Percentiles rank a stretch among this genome's conserved stretches.
Evolutionary conservation across 371 early-diverging fungal genomes (phyloP).

Genomic region (Dinochytrium kinnereticum): DNA sequence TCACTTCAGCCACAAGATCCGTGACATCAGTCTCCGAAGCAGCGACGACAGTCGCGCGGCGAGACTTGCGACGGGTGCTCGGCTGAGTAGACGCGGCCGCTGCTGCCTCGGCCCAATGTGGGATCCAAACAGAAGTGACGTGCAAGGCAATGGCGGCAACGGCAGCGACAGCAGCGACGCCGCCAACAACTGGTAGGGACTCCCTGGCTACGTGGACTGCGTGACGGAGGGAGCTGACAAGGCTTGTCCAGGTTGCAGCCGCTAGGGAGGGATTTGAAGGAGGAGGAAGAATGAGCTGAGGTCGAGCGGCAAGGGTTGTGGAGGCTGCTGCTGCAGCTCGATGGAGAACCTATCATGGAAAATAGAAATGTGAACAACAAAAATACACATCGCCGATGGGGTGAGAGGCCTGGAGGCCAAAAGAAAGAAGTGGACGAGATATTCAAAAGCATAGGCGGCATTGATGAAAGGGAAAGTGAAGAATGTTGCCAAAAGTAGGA

Average conservation of each 20-base stretch:
- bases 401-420: too few species aligned
- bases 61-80: background rate
- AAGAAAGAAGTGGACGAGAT: too few species aligned
- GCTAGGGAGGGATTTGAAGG: background rate
- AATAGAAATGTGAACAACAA: too few species aligned
- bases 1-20: constrained; percentile 9
- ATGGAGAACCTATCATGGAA: constrained; percentile 15
- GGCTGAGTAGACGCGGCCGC: background rate
- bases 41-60: background rate
- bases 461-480: background rate
- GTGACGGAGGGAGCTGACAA: constrained; percentile 13
- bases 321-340: constrained; percentile 3
- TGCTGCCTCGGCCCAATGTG: background rate
- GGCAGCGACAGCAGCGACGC: constrained; percentile 11
- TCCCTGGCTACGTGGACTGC: constrained; percentile 11
- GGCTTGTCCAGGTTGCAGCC: background rate
- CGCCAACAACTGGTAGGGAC: constrained; percentile 3
- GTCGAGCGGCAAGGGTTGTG: background rate
- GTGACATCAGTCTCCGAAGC: background rate
- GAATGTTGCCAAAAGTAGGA: too few species aligned
- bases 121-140: background rate
- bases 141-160: constrained; percentile 10
- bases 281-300: constrained; percentile 4
- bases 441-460: background rate
- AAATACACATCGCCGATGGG: too few species aligned